Evolutionary conservation across 2,329 filamentous ascomycete genomes (phyloP).

Genomic region (Fusarium burgessii): DNA sequence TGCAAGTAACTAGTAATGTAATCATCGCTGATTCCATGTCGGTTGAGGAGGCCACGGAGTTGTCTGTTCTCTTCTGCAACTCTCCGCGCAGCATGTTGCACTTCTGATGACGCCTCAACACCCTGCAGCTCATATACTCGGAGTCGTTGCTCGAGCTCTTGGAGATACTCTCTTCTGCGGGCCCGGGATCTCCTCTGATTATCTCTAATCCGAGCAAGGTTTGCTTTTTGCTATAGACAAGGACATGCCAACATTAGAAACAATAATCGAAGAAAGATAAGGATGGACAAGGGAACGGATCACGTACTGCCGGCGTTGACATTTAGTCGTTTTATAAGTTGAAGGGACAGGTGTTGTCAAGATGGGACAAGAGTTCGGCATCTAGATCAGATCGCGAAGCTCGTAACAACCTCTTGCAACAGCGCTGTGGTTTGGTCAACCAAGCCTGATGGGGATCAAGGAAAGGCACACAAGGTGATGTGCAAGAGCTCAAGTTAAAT

Average conservation of each 20-base stretch:
- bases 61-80: slow-evolving; percentile 78
- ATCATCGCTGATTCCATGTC: slow-evolving; percentile 67
- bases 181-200: slow-evolving; percentile 83
- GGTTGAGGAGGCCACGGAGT: slow-evolving; percentile 69
- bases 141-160: slow-evolving; percentile 73
- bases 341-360: slow-evolving; percentile 22
- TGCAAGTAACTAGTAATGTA: slow-evolving; percentile 62
- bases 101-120: slow-evolving; percentile 76
- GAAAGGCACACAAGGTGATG: slow-evolving; percentile 13
- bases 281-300: slow-evolving; percentile 17
- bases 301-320: slow-evolving; percentile 50
- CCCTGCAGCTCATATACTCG: slow-evolving; percentile 73
- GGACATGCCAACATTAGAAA: slow-evolving; percentile 34
- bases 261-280: slow-evolving; percentile 16
- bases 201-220: slow-evolving; percentile 72
- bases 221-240: slow-evolving; percentile 52
- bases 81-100: slow-evolving; percentile 75
- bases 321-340: slow-evolving; percentile 47
- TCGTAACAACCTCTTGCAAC: slow-evolving; percentile 22
- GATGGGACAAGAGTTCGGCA: slow-evolving; percentile 34
- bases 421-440: slow-evolving; percentile 13
- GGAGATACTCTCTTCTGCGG: slow-evolving; percentile 78
- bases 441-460: slow-evolving; percentile 19
- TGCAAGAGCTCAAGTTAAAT: slow-evolving; percentile 22
- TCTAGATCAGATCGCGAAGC: slow-evolving; percentile 36